Evolutionary conservation across 768 basidiomycete genomes (phyloP).

Genomic region (Pleurotus cornucopiae): DNA sequence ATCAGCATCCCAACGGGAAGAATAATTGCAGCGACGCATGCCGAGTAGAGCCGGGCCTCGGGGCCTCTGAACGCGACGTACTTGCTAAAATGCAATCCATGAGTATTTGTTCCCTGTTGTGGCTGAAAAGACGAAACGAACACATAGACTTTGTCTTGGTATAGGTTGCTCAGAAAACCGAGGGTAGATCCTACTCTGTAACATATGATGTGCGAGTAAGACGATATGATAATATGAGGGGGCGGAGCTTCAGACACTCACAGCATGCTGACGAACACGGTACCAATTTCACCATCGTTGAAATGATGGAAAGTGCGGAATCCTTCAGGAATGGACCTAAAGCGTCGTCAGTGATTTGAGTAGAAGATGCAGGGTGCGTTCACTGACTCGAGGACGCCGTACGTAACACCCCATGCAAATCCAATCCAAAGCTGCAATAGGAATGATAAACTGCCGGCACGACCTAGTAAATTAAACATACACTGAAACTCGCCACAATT

Average conservation of each 20-base stretch:
- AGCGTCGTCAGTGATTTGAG: neutral
- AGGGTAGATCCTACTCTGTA: slow-evolving; percentile 53
- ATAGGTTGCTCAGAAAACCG: slow-evolving; percentile 40
- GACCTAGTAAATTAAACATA: slow-evolving; percentile 35
- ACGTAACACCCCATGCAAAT: slow-evolving; percentile 75
- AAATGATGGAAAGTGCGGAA: slow-evolving; percentile 59
- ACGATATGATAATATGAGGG: too few relatives aligned
- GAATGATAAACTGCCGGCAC: slow-evolving; percentile 11
- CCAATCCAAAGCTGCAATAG: slow-evolving; percentile 56
- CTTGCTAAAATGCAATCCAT: slow-evolving; percentile 18
- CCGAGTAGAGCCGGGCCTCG: slow-evolving; percentile 59
- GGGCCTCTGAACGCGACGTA: slow-evolving; percentile 31
- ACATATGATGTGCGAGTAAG: too few relatives aligned
- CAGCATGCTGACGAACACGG: slow-evolving; percentile 55
- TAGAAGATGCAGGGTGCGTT: neutral
- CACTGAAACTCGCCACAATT: slow-evolving; percentile 69
- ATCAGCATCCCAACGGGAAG: slow-evolving; percentile 65
- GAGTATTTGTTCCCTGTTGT: neutral
- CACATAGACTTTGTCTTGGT: slow-evolving; percentile 49
- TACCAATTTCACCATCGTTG: slow-evolving; percentile 53
- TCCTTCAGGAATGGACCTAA: slow-evolving; percentile 51
- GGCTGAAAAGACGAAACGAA: slow-evolving; percentile 18
- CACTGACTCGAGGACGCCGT: slow-evolving; percentile 57
- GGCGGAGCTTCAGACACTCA: slow-evolving; percentile 21
- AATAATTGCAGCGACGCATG: slow-evolving; percentile 50